Evolutionary conservation across 305 asterid genomes (phyloP).

Genomic region (Ilex paraguariensis): DNA sequence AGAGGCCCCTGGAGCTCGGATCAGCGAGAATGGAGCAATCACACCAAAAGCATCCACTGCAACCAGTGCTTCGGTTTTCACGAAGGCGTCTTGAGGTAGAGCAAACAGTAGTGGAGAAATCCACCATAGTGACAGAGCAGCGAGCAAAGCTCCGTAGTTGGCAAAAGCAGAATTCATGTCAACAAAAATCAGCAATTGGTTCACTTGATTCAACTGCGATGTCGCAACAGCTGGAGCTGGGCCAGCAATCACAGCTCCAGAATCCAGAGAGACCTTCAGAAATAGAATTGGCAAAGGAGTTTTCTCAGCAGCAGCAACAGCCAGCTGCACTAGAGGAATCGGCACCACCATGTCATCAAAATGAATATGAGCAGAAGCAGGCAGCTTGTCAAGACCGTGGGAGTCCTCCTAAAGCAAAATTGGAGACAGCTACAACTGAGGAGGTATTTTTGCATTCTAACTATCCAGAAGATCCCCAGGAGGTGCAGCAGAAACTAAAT

Average conservation of each 20-base stretch:
- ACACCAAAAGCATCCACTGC: too few species aligned
- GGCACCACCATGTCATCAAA: background rate
- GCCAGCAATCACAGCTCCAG: background rate
- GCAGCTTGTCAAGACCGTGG: background rate
- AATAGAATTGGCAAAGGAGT: conserved; percentile 10
- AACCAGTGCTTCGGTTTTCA: too few species aligned
- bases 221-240: conserved; percentile 5
- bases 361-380: background rate
- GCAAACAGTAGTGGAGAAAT: too few species aligned
- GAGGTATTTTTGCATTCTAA: conserved; percentile 5
- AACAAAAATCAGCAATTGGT: background rate
- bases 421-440: background rate
- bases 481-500: background rate
- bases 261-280: background rate
- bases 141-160: conserved; percentile 3
- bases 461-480: conserved; percentile 3
- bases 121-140: conserved; percentile 5
- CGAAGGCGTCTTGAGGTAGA: too few species aligned
- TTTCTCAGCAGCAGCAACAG: background rate
- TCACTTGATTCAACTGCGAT: conserved; percentile 7
- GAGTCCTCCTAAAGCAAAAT: background rate
- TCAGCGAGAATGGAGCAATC: too few species aligned
- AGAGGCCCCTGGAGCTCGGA: too few species aligned
- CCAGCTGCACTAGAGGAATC: background rate
- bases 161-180: conserved; percentile 5